Percentiles rank a stretch among this genome's conserved stretches.
These are phyloP conservation scores for Litchi chinensis DNA, from an alignment of 345 rosid species.

Conservation along the genomic window DNA sequence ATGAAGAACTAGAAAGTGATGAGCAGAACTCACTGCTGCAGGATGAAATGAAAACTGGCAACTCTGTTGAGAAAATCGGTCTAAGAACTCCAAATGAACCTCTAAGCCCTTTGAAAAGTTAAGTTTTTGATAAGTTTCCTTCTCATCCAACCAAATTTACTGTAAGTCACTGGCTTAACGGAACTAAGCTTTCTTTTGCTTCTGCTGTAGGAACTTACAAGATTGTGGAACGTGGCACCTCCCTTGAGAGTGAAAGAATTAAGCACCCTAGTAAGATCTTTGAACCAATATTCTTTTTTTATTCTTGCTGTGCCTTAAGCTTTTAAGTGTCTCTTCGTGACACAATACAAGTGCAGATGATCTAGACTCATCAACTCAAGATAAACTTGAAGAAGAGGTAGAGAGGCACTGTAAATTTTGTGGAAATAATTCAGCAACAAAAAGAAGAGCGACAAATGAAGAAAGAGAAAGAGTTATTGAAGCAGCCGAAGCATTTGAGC, in stretches of 20 bases:
- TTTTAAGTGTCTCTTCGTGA: constrained; percentile 14
- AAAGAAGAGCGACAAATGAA: constrained; percentile 70
- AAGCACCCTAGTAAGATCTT: constrained; percentile 52
- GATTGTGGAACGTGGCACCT: no score
- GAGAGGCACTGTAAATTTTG: constrained; percentile 34
- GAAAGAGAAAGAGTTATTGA: constrained; percentile 65
- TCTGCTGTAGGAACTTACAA: neutral
- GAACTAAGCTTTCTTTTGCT: neutral
- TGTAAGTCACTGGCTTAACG: no score
- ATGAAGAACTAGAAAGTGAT: constrained; percentile 19
- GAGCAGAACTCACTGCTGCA: neutral
- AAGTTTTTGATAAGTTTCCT: no score
- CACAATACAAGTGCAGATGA: constrained; percentile 36
- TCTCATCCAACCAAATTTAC: no score
- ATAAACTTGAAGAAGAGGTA: constrained; percentile 36
- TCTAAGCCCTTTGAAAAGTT: no score
- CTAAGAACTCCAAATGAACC: no score
- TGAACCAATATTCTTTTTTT: neutral
- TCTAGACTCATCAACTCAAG: constrained; percentile 38
- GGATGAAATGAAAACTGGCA: neutral
- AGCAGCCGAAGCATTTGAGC: constrained; percentile 70
- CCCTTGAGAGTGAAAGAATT: neutral
- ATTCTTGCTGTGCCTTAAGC: neutral
- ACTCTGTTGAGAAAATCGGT: no score
- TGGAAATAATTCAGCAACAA: constrained; percentile 71